A percentile compares a stretch with the other conserved stretches of the same genome.
Evolutionary conservation across 495 filamentous ascomycete genomes (phyloP).

Genomic region (Xylona heveae): DNA sequence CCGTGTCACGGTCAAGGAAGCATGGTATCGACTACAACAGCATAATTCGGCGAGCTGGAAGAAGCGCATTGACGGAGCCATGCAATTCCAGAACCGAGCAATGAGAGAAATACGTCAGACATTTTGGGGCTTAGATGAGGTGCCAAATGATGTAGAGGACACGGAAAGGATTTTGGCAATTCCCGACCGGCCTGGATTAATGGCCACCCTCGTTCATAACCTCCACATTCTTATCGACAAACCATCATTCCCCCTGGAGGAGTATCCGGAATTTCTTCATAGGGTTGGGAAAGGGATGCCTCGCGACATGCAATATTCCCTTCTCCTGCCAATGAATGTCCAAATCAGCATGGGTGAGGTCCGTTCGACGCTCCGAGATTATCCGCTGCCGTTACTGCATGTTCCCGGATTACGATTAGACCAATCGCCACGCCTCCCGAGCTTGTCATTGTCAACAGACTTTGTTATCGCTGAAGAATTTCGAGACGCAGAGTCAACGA

Average conservation of each 20-base stretch:
- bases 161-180: conserved; percentile 71
- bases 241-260: conserved; percentile 65
- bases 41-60: conserved; percentile 88
- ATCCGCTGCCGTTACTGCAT: conserved; percentile 81
- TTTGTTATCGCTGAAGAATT: conserved; percentile 96
- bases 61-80: conserved; percentile 60
- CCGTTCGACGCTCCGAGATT: conserved; percentile 67
- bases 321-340: conserved; percentile 77
- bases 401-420: conserved; percentile 62
- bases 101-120: conserved; percentile 61
- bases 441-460: conserved; percentile 68
- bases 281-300: conserved; percentile 91
- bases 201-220: conserved; percentile 65
- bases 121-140: conserved; percentile 68
- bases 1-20: conserved; percentile 49
- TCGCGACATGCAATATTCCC: conserved; percentile 64
- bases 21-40: conserved; percentile 48
- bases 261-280: conserved; percentile 66
- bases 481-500: conserved; percentile 50
- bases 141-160: conserved; percentile 61
- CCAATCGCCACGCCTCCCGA: conserved; percentile 61
- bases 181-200: conserved; percentile 66
- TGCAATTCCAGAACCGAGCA: conserved; percentile 42
- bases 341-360: conserved; percentile 85
- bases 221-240: conserved; percentile 76